Percentiles rank a stretch among this genome's conserved stretches.
These are phyloP conservation scores for Aspergillus phoenicis DNA, from an alignment of 2,329 filamentous ascomycete genomes.

Conservation along the genomic window DNA sequence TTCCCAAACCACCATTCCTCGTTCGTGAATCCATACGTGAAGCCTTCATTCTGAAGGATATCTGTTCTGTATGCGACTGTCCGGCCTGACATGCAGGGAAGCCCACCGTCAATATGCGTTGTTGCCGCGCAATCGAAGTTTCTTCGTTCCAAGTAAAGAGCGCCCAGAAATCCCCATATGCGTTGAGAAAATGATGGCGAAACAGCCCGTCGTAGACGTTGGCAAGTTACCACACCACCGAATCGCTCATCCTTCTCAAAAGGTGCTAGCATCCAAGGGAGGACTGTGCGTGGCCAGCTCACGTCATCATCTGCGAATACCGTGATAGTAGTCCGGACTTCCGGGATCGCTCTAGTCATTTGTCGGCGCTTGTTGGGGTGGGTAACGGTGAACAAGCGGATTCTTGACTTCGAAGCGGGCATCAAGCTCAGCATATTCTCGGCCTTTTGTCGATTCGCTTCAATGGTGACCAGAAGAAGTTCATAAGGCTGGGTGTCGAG, in stretches of 20 bases:
- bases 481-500: slow-evolving; percentile 61
- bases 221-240: slow-evolving; percentile 89
- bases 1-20: slow-evolving; percentile 79
- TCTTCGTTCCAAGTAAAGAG: slow-evolving; percentile 86
- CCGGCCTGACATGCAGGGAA: slow-evolving; percentile 94
- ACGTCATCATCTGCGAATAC: slow-evolving; percentile 96
- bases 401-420: slow-evolving; percentile 63
- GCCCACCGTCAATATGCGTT: slow-evolving; percentile 89
- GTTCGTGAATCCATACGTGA: slow-evolving; percentile 85
- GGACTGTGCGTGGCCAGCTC: slow-evolving; percentile 81
- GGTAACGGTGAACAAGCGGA: slow-evolving; percentile 73
- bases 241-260: slow-evolving; percentile 78
- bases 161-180: slow-evolving; percentile 86
- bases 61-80: slow-evolving; percentile 89
- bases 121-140: slow-evolving; percentile 98
- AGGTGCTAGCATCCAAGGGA: slow-evolving; percentile 89
- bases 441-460: slow-evolving; percentile 72
- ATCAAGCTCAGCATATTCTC: slow-evolving; percentile 60
- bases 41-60: slow-evolving; percentile 82
- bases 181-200: slow-evolving; percentile 61
- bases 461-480: slow-evolving; percentile 84
- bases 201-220: slow-evolving; percentile 74
- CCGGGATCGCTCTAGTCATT: slow-evolving; percentile 85
- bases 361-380: slow-evolving; percentile 96
- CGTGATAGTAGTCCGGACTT: slow-evolving; percentile 80